These are phyloP conservation scores for Rosa hybrid DNA, from an alignment of 331 rosid species.

Conservation along the genomic window DNA sequence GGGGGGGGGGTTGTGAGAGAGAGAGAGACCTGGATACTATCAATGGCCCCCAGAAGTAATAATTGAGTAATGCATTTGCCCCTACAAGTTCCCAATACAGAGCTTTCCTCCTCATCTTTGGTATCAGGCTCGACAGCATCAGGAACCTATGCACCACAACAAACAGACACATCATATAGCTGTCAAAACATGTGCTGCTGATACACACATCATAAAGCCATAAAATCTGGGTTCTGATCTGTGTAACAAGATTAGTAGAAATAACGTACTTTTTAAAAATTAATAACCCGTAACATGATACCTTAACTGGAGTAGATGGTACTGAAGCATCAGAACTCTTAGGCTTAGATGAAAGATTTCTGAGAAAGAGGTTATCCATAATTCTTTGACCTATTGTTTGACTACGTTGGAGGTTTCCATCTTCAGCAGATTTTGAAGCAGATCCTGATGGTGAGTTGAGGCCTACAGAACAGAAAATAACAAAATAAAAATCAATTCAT, in stretches of 20 bases:
- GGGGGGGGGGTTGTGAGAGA: not conserved
- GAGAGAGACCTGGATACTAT: constrained; percentile 81
- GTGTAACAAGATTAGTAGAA: not conserved
- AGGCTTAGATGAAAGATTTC: constrained; percentile 84
- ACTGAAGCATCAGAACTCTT: constrained; percentile 70
- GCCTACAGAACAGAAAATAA: constrained; percentile 48
- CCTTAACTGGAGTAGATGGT: constrained; percentile 87
- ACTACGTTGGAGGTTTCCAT: constrained; percentile 64
- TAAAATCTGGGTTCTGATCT: not conserved
- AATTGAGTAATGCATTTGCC: constrained; percentile 94
- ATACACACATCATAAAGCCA: not conserved
- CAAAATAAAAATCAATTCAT: not conserved
- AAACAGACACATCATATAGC: not conserved
- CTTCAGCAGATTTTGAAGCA: constrained; percentile 56
- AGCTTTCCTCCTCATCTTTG: constrained; percentile 74
- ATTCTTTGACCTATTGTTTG: constrained; percentile 95
- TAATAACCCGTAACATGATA: constrained; percentile 29
- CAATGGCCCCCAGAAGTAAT: constrained; percentile 84
- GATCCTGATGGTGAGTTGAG: constrained; percentile 82
- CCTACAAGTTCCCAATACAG: constrained; percentile 74
- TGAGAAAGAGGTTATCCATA: constrained; percentile 86
- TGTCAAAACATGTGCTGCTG: constrained; percentile 12
- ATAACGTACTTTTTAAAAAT: not conserved
- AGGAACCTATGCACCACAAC: constrained; percentile 51
- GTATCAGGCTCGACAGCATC: constrained; percentile 63